These are phyloP conservation scores for Rhodotorula sp. DNA, from an alignment of 1,284 basidiomycete genomes.

Conservation along the genomic window DNA sequence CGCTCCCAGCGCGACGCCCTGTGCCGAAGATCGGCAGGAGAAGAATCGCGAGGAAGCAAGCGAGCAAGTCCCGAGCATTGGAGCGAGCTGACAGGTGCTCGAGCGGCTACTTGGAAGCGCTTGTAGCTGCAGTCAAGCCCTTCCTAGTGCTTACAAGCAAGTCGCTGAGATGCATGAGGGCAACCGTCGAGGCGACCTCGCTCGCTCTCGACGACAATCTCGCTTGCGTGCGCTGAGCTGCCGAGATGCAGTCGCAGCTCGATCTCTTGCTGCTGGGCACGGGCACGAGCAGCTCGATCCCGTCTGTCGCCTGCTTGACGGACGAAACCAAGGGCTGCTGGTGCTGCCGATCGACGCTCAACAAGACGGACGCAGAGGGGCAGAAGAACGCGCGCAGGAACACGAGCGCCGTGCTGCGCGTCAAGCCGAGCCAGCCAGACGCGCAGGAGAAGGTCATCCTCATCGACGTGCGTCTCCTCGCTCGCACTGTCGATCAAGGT, in stretches of 20 bases:
- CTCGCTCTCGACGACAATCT: too few species aligned
- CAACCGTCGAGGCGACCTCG: too few species aligned
- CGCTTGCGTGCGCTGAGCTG: too few species aligned
- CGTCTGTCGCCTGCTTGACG: constrained; percentile 44
- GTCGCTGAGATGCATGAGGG: too few species aligned
- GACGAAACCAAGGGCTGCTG: constrained; percentile 39
- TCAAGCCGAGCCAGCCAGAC: constrained; percentile 47
- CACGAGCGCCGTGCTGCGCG: constrained; percentile 63
- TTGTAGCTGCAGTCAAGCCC: too few species aligned
- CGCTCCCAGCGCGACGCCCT: too few species aligned
- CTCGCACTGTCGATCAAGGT: not conserved
- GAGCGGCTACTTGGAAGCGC: too few species aligned
- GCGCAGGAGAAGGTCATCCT: constrained; percentile 54
- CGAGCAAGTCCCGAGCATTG: too few species aligned
- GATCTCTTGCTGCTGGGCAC: constrained; percentile 38
- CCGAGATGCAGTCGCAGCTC: not conserved
- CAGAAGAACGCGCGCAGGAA: constrained; percentile 74
- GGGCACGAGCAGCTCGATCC: constrained; percentile 38
- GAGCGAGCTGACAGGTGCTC: too few species aligned
- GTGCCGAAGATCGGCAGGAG: too few species aligned
- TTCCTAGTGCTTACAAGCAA: too few species aligned
- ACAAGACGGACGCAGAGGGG: constrained; percentile 55
- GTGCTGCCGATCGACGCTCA: constrained; percentile 43
- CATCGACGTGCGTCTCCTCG: constrained; percentile 57
- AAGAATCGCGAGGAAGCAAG: too few species aligned